A percentile compares a stretch with the other conserved stretches of the same genome.
phyloP scores from a whole-genome alignment of 1,284 basidiomycete species.

The Apiotrichum sp. region DNA sequence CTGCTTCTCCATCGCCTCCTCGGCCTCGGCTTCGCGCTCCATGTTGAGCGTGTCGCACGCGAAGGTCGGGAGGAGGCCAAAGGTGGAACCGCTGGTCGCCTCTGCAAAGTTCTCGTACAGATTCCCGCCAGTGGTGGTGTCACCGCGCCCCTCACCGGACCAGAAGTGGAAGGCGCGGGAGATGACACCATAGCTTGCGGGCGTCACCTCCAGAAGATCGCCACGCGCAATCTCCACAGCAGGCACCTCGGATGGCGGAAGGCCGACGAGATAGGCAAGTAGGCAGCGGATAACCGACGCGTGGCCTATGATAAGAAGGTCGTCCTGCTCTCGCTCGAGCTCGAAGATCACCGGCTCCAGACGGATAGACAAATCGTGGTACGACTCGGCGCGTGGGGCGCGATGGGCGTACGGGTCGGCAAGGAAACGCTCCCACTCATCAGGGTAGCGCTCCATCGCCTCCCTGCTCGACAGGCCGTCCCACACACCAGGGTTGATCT shows the following conservation, averaged over 20 bases:
- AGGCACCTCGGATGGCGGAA: slow-evolving; percentile 93
- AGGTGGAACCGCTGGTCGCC: slow-evolving; percentile 34
- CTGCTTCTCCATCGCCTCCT: slow-evolving; percentile 39
- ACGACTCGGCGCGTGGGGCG: slow-evolving; percentile 86
- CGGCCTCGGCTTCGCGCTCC: slow-evolving; percentile 40
- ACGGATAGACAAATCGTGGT: slow-evolving; percentile 76
- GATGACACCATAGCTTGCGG: slow-evolving; percentile 82
- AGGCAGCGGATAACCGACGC: slow-evolving; percentile 97
- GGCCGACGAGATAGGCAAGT: slow-evolving; percentile 81
- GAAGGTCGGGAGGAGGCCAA: slow-evolving; percentile 34
- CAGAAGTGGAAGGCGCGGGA: slow-evolving; percentile 87
- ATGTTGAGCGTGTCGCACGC: slow-evolving; percentile 40
- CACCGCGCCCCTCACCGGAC: slow-evolving; percentile 50
- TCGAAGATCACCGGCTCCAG: slow-evolving; percentile 79
- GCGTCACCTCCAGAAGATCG: slow-evolving; percentile 81
- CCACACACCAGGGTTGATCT: slow-evolving; percentile 92
- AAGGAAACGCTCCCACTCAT: slow-evolving; percentile 87
- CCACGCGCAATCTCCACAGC: slow-evolving; percentile 91
- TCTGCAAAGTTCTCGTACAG: slow-evolving; percentile 49
- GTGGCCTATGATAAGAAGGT: slow-evolving; percentile 71
- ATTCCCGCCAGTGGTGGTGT: slow-evolving; percentile 38
- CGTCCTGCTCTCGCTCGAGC: slow-evolving; percentile 70
- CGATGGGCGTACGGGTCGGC: slow-evolving; percentile 91
- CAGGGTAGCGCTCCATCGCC: slow-evolving; percentile 81
- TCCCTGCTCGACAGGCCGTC: slow-evolving; percentile 89